phyloP scores from a whole-genome alignment of 179 eudicot species.

The Silene noctiflora region DNA sequence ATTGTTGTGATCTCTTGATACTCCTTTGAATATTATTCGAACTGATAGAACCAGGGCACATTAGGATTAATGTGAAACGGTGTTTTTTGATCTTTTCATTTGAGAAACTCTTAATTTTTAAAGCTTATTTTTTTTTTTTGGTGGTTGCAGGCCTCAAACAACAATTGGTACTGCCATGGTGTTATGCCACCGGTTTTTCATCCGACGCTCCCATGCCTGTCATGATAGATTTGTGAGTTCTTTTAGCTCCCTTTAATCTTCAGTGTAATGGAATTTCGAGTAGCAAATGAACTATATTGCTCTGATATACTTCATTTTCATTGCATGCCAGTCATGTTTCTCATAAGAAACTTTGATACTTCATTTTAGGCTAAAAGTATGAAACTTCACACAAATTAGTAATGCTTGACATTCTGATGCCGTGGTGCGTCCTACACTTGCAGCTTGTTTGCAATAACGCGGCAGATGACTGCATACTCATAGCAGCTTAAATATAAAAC shows the following conservation, averaged over 20 bases:
- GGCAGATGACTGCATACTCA: neutral
- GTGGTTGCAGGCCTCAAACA: conserved; percentile 81
- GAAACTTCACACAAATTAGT: neutral
- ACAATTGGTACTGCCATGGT: conserved; percentile 98
- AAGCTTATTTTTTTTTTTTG: conserved; percentile 14
- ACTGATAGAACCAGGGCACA: neutral
- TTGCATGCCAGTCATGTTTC: no score
- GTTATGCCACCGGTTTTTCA: conserved; percentile 91
- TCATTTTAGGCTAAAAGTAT: neutral
- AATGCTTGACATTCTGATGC: neutral
- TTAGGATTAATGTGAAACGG: neutral
- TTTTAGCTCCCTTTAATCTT: conserved; percentile 1
- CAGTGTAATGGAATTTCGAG: neutral
- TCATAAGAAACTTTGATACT: neutral
- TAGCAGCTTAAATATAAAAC: neutral
- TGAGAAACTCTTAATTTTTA: no score
- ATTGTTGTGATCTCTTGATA: neutral
- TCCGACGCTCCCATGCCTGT: conserved; percentile 88
- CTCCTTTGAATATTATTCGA: neutral
- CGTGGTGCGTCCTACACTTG: neutral
- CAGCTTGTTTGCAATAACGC: neutral
- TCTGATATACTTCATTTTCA: neutral
- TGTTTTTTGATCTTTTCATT: no score
- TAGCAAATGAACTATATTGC: conserved; percentile 2
- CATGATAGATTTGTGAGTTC: conserved; percentile 97